Evolutionary conservation across 2,329 filamentous ascomycete genomes (phyloP).

Genomic region (Fusarium verrucosum): DNA sequence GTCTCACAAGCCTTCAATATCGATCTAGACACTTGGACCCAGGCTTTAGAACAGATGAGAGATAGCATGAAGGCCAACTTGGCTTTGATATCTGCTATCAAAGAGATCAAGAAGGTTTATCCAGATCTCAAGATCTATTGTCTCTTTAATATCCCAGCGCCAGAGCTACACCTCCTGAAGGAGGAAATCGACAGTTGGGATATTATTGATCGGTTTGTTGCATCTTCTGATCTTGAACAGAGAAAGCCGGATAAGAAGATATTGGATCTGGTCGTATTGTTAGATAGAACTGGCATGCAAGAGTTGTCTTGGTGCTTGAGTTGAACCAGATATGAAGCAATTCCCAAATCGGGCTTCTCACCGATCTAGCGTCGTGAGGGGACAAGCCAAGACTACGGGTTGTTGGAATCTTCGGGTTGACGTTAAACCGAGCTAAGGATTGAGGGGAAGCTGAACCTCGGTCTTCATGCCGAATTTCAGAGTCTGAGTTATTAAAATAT

Average conservation of each 20-base stretch:
- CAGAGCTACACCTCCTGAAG: not conserved
- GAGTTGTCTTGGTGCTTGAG: not conserved
- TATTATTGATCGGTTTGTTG: not conserved
- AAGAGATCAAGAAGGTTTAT: not conserved
- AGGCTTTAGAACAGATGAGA: not conserved
- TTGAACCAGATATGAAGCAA: not conserved
- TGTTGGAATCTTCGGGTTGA: not conserved
- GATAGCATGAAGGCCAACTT: not conserved
- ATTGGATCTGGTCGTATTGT: no score
- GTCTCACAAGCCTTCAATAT: not conserved
- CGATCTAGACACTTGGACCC: not conserved
- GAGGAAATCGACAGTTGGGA: not conserved
- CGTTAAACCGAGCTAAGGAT: constrained; percentile 5
- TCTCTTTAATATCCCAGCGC: constrained; percentile 1
- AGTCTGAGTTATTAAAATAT: not conserved
- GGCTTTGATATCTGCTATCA: not conserved
- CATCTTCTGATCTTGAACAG: not conserved
- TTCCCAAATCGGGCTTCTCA: not conserved
- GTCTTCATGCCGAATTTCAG: not conserved
- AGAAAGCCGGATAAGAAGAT: constrained; percentile 2
- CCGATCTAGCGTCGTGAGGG: no score
- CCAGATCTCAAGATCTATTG: not conserved
- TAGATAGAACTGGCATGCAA: no score
- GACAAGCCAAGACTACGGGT: not conserved
- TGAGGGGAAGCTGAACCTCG: constrained; percentile 7